Conservation (phyloP, 1,284 basidiomycete species). For the Flammula alnicola region DNA sequence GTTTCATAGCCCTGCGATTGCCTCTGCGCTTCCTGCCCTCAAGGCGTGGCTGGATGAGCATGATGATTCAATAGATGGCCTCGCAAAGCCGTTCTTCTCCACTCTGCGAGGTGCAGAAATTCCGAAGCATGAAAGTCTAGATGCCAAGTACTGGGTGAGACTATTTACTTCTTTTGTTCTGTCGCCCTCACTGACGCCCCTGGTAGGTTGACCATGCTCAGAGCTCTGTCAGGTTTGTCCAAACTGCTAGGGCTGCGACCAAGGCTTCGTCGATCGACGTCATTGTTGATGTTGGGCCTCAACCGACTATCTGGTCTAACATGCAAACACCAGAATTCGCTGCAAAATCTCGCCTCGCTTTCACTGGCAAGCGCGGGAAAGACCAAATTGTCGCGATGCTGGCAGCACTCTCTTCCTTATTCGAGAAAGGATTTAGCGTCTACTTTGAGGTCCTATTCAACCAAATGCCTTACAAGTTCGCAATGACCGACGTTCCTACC, state of each 20-base stretch:
- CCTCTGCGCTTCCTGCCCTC: slow-evolving; percentile 30
- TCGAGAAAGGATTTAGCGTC: slow-evolving; percentile 32
- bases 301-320: slow-evolving; percentile 37
- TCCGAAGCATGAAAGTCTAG: slow-evolving; percentile 23
- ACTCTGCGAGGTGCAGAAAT: slow-evolving; percentile 33
- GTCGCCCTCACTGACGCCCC: slow-evolving; percentile 4
- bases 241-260: slow-evolving; percentile 29
- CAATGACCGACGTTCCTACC: slow-evolving; percentile 35
- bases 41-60: slow-evolving; percentile 32
- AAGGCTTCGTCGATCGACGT: slow-evolving; percentile 28
- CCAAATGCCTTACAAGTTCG: slow-evolving; percentile 25
- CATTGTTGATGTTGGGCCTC: slow-evolving; percentile 40
- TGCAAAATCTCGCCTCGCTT: slow-evolving; percentile 28
- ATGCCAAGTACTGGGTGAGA: slow-evolving; percentile 38
- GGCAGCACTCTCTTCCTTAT: slow-evolving; percentile 31
- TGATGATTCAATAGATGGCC: slow-evolving; percentile 18
- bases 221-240: slow-evolving; percentile 35
- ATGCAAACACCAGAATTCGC: slow-evolving; percentile 32
- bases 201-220: slow-evolving; percentile 37
- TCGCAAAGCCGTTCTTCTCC: slow-evolving; percentile 35
- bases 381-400: slow-evolving; percentile 38
- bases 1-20: slow-evolving; percentile 40
- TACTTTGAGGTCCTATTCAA: slow-evolving; percentile 31
- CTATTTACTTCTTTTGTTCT: neutral
- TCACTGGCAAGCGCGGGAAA: slow-evolving; percentile 35